Conservation (phyloP, 1,139 yeast species). For the Taphrina betulina region DNA sequence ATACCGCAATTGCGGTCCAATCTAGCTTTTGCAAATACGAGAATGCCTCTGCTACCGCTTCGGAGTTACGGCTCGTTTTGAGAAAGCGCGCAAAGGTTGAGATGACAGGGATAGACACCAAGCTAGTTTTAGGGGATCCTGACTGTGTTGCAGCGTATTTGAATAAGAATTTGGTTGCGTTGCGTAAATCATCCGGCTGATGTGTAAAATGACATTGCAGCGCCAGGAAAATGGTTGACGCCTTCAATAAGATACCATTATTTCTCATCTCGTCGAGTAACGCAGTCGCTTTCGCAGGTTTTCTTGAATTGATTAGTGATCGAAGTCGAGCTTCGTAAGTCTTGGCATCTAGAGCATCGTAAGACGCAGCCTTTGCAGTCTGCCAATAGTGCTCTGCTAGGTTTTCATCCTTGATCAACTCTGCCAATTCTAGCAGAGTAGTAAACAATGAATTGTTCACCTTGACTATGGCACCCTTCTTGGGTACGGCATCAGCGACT, state of each 20-base stretch:
- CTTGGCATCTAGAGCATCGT: background rate
- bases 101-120: background rate
- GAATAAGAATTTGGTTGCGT: background rate
- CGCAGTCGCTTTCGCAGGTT: background rate
- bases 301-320: background rate
- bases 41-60: background rate
- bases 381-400: conserved; percentile 6
- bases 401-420: background rate
- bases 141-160: background rate
- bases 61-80: background rate
- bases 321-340: conserved; percentile 13
- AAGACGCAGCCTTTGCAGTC: background rate
- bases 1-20: background rate
- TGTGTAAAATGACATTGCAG: background rate
- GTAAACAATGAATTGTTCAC: background rate
- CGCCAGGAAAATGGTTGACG: background rate
- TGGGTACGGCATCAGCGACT: too few relatives aligned
- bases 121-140: background rate
- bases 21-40: background rate
- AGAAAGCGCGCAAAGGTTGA: conserved; percentile 6
- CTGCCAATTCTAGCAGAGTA: conserved; percentile 2
- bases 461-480: conserved; percentile 1
- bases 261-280: conserved; percentile 3
- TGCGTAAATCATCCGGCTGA: background rate
- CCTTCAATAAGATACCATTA: background rate